These are phyloP conservation scores for Pharnaceum exiguum DNA, from an alignment of 148 eudicot genomes.

Conservation along the genomic window DNA sequence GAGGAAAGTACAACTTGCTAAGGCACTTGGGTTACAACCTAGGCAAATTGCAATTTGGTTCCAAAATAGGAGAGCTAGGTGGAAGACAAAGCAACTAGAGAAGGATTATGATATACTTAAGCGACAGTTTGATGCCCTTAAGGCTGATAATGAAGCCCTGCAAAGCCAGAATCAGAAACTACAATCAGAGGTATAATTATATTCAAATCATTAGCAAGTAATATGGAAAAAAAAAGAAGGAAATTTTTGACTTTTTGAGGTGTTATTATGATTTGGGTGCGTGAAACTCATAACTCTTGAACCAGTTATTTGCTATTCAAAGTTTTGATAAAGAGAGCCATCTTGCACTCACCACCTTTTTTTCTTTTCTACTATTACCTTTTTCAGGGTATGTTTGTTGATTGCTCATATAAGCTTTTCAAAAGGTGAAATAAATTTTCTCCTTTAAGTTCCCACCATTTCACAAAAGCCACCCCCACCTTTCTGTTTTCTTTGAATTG, in stretches of 20 bases:
- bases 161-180: constrained; percentile 72
- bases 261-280: constrained; percentile 5
- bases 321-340: not conserved
- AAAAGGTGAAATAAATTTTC: no score
- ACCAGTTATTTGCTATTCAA: not conserved
- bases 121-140: constrained; percentile 77
- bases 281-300: not conserved
- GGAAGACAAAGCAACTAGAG: constrained; percentile 97
- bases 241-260: not conserved
- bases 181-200: constrained; percentile 75
- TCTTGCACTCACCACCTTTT: not conserved
- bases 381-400: no score
- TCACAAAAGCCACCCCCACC: no score
- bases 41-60: constrained; percentile 97
- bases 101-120: constrained; percentile 82
- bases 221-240: not conserved
- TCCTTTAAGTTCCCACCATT: no score
- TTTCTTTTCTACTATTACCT: not conserved
- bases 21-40: constrained; percentile 88
- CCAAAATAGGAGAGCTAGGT: constrained; percentile 89
- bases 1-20: constrained; percentile 87
- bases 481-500: no score
- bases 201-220: no score
- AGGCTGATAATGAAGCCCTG: constrained; percentile 82
- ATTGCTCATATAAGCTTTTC: no score